Conservation (phyloP, 768 basidiomycete species). For the Trametes coccinea region DNA sequence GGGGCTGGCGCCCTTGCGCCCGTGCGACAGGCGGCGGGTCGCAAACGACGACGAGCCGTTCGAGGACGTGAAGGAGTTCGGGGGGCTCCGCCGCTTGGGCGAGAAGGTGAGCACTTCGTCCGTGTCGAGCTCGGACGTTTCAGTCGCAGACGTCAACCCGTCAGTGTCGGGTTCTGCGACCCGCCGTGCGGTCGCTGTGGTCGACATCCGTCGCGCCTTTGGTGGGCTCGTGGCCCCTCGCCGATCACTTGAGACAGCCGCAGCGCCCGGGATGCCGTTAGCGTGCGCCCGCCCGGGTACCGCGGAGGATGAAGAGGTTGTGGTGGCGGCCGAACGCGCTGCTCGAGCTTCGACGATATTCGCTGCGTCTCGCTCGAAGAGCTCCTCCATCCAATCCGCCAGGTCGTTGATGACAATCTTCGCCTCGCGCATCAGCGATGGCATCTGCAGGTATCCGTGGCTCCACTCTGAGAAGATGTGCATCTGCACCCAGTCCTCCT, state of each 20-base stretch:
- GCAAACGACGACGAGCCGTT: constrained; percentile 21
- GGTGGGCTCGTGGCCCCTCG: constrained; percentile 8
- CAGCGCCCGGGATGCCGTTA: background rate
- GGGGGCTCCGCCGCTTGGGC: constrained; percentile 47
- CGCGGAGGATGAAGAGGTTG: background rate
- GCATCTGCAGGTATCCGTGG: constrained; percentile 97
- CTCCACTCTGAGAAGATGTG: constrained; percentile 95
- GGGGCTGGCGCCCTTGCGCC: background rate
- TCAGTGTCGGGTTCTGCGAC: constrained; percentile 2
- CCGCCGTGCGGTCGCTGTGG: background rate
- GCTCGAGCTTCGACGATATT: too few species aligned
- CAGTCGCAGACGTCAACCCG: constrained; percentile 37
- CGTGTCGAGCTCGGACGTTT: constrained; percentile 50
- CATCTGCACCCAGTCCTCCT: constrained; percentile 94
- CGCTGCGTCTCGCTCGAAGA: constrained; percentile 46
- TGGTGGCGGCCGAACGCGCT: background rate
- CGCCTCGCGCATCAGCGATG: constrained; percentile 79
- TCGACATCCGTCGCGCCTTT: constrained; percentile 11
- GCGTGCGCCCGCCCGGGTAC: background rate
- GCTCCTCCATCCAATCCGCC: constrained; percentile 88
- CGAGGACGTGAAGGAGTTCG: constrained; percentile 23
- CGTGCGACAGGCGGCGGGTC: constrained; percentile 22
- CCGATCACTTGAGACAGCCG: background rate
- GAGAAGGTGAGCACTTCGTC: constrained; percentile 76
- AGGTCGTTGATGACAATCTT: constrained; percentile 76